Conservation (phyloP, 2,329 filamentous ascomycete species). For the Fusarium luffae region DNA sequence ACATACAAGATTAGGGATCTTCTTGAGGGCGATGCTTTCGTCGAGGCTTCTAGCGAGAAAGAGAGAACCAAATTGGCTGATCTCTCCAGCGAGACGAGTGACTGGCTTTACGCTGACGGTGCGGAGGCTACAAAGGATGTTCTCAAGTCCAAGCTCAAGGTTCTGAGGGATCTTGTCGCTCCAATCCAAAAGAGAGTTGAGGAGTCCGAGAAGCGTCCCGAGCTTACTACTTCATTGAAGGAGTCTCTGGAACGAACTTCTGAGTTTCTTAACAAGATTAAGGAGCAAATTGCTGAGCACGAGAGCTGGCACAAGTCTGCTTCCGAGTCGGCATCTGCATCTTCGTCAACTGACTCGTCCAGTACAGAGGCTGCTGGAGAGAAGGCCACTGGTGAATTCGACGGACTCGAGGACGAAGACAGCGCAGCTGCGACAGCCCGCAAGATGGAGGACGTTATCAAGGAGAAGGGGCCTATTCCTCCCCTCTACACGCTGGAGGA, state of each 20-base stretch:
- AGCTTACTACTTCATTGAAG: conserved; percentile 73
- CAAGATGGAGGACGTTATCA: conserved; percentile 57
- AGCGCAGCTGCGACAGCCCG: conserved; percentile 52
- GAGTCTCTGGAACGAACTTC: conserved; percentile 77
- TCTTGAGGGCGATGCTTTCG: conserved; percentile 80
- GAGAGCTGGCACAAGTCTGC: conserved; percentile 69
- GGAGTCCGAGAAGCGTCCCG: conserved; percentile 78
- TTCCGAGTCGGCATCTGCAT: conserved; percentile 62
- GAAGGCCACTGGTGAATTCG: conserved; percentile 68
- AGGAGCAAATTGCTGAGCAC: conserved; percentile 75
- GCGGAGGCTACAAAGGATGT: conserved; percentile 78
- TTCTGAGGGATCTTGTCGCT: conserved; percentile 79
- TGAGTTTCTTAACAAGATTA: conserved; percentile 76
- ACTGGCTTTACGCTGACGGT: conserved; percentile 93
- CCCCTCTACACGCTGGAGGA: conserved; percentile 80
- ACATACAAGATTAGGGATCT: conserved; percentile 91
- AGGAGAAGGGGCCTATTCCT: conserved; percentile 65
- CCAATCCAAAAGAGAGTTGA: conserved; percentile 81
- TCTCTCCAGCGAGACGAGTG: conserved; percentile 75
- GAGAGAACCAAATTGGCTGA: conserved; percentile 75
- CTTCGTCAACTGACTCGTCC: conserved; percentile 54
- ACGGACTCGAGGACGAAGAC: conserved; percentile 81
- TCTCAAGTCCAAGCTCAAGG: conserved; percentile 80
- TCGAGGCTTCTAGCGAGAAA: conserved; percentile 74
- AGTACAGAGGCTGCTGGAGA: conserved; percentile 58